phyloP scores from a whole-genome alignment of 805 yeast species.

The Blastobotrys parvus region DNA sequence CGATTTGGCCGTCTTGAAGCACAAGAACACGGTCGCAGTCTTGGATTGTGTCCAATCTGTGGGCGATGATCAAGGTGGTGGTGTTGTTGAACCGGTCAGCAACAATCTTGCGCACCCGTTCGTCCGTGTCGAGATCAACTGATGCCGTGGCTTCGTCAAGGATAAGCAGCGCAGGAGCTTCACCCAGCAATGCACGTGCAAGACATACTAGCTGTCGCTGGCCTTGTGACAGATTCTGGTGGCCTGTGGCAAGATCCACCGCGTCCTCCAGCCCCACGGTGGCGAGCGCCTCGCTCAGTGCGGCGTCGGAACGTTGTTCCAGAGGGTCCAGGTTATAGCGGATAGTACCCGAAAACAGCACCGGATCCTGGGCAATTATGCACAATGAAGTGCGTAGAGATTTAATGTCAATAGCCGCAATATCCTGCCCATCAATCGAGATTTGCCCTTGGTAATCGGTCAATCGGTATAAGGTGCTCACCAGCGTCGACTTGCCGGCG shows the following conservation, averaged over 20 bases:
- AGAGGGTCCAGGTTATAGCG: constrained; percentile 68
- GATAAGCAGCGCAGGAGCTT: constrained; percentile 59
- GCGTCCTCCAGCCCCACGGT: too few relatives aligned
- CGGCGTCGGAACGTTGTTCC: constrained; percentile 44
- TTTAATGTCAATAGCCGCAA: constrained; percentile 48
- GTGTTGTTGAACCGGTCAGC: constrained; percentile 54
- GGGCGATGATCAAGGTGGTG: constrained; percentile 74
- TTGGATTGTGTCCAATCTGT: constrained; percentile 63
- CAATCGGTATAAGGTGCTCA: constrained; percentile 74
- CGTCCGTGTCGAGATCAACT: constrained; percentile 76
- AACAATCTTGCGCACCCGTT: constrained; percentile 64
- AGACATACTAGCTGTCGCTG: too few relatives aligned
- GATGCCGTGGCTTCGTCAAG: constrained; percentile 71
- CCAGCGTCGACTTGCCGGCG: constrained; percentile 95
- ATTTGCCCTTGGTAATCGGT: constrained; percentile 53
- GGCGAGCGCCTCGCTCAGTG: constrained; percentile 25
- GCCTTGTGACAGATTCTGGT: constrained; percentile 45
- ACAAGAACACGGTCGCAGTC: constrained; percentile 70
- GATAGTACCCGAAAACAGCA: constrained; percentile 60
- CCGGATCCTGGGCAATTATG: constrained; percentile 82
- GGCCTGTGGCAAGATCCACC: too few relatives aligned
- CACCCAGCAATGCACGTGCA: constrained; percentile 69
- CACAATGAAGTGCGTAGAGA: constrained; percentile 56
- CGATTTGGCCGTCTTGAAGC: constrained; percentile 60
- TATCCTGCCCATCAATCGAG: constrained; percentile 56